phyloP scores from a whole-genome alignment of 148 eudicot genomes.

The Fallopia convolvulus region DNA sequence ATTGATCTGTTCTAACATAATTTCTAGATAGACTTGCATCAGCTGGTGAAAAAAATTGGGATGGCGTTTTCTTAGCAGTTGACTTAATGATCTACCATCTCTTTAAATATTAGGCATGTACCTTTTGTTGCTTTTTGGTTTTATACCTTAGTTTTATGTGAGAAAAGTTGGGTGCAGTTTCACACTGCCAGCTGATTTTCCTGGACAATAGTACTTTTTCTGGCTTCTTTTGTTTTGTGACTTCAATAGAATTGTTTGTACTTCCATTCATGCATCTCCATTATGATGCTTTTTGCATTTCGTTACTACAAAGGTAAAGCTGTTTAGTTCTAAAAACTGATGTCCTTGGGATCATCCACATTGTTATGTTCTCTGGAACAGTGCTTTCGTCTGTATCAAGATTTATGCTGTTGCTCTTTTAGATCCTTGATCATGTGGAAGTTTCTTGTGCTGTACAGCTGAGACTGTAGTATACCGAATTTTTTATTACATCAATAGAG shows the following conservation, averaged over 20 bases:
- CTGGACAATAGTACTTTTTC: not conserved
- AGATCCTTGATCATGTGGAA: slow-evolving; percentile 2
- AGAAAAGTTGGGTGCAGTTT: not conserved
- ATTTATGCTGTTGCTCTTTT: slow-evolving; percentile 3
- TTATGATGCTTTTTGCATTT: not conserved
- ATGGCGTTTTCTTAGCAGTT: not conserved
- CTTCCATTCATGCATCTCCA: not conserved
- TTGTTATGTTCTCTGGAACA: not conserved
- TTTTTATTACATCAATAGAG: slow-evolving; percentile 91
- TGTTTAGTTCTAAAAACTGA: not conserved
- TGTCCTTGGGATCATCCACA: not conserved
- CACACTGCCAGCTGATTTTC: not conserved
- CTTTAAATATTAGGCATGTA: not conserved
- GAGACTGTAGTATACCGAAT: slow-evolving; percentile 98
- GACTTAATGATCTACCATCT: not conserved
- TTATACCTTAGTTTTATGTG: not conserved
- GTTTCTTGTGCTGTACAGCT: slow-evolving; percentile 46
- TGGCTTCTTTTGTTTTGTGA: not conserved
- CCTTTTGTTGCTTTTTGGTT: not conserved
- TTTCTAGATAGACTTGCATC: slow-evolving; percentile 2
- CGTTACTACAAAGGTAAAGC: not conserved
- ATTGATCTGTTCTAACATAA: not conserved
- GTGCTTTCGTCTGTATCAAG: not conserved
- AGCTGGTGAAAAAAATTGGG: not conserved
- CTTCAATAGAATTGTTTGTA: not conserved